Evolutionary conservation across 2,329 filamentous ascomycete species (phyloP), one percentile per base, ranked within the genome.

Genomic region (Aureobasidium sp.): DNA sequence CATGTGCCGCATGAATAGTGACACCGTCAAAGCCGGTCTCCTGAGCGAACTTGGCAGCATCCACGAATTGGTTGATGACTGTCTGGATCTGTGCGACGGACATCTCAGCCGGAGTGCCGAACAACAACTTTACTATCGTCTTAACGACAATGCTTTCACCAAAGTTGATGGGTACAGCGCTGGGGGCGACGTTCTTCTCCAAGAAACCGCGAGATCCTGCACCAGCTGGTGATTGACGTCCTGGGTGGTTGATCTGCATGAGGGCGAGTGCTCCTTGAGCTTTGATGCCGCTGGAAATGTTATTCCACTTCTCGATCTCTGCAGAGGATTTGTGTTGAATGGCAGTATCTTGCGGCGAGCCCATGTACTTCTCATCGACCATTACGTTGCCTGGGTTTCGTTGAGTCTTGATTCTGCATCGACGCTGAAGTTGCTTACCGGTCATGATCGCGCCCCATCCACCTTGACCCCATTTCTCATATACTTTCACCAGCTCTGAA

Each of bases 21-120:
- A 82, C 68, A 0, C 81, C 82, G n/a, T 77, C 75, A 62, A 82
- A 83, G 0, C 82, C 82, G 29, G 75, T 73, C 62, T 81, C 75
- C 2, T 74, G 73, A 61, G 76, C 75, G 3, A 85, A 67, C 6
- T 76, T 74, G 1, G 85, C 84, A 0, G 77, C 78, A 29, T 76
- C 71, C 0, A 79, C 80, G 63, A 86, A 87, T 48, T 79, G 76
- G 7, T 69, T 67, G 9, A 85, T 76, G 0, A 83, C 79, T 0
- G 75, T 72, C 21, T 79, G 73, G 47, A 87, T 84, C 42, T 88
- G 84, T 0, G 70, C 68, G 0, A 70, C 32, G 0, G 75, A 81
- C 81, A 88, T 83, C 57, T 79, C 85, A 48, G 79, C 77, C 0
- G 85, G 85, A 1, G 77, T 80, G 2, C 82, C 80, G 59, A 82